Base-by-base conservation (phyloP, 495 filamentous ascomycete genomes). In the Halenospora varia region DNA sequence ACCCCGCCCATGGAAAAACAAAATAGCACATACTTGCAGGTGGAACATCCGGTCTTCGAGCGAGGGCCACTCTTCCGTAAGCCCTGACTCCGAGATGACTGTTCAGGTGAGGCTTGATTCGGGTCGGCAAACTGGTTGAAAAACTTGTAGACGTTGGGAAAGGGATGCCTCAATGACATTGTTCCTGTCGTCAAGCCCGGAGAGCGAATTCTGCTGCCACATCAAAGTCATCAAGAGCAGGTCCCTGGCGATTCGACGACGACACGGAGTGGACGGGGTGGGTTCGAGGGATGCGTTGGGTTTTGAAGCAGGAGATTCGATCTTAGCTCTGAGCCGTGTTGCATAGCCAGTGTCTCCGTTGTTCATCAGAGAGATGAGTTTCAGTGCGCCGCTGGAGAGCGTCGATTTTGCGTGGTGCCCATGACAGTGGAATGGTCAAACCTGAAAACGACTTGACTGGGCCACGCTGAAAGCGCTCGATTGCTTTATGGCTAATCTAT, bases 61-160 rank as follows among this genome's bases (percentile, higher is more conserved):
- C 60, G 42, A 18, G 64, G 64, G 9, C 61, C 61, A 48, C 64
- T 66, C 63, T 66, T 66, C 19, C 63, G 59, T 17, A 66, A 56
- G 17, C 63, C 63, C 53, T 66, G 63, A 55, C 62, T 65, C 40
- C 58, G 51, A 1, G 62, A 62, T 13, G 59, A 59, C 42, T 65
- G 62, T 20, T 65, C 59, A 13, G 59, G 59, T n/a, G 62, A 61
- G 1, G 62, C 62, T 52, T 61, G 62, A 53, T 61, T 55, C 11
- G 62, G 62, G 40, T 59, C 55, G n/a, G 62, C 55, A 40, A 65
- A 65, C 35, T 61, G 62, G 26, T 65, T 61, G 47, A 61, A 65
- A 56, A 66, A 66, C 56, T 66, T 66, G 47, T 66, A 66, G 48
- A 66, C 63, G 45, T 66, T 66, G 22, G 63, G 63, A 48, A 62